Evolutionary conservation across 1,139 yeast species (phyloP), one percentile per base, ranked within the genome.

Genomic region (Suhomyces wounanorum): DNA sequence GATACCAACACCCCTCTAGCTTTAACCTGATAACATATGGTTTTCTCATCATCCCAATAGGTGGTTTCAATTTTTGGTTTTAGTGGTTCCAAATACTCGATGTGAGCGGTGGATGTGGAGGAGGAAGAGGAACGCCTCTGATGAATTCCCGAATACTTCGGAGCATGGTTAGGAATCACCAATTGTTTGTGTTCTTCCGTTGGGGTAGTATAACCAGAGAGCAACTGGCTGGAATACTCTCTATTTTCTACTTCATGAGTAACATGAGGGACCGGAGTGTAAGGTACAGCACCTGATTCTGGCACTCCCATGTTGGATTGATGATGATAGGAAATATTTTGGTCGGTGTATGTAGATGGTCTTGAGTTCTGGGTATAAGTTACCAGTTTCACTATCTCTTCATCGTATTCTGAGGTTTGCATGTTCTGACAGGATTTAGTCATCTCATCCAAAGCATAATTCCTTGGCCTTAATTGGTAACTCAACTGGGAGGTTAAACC

Each of bases 21-120:
- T 49, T 77, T 73, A 1, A 82, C 84, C 55, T 81, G 82, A 54
- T 76, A 78, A 53, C 82, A 78, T 6, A 72, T 57, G 0, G 82
- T 78, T 17, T 68, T 67, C 52, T 77, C 79, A 48, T 77, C 81
- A 45, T 75, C 80, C 83, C 83, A 78, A 50, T 56, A 72, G 1
- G 75, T 72, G n/a, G 81, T 78, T 6, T 76, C 72, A 31, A 78
- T 66, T 45, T 70, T 63, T 1, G 79, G 81, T 52, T 71, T 75
- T 4, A 58, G 51, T 5, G 53, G 56, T n/a, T 52, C 54, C 6
- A 50, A 52, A 40, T 52, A 50, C n/a, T 45, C 46, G 17, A 10
- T 6, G 6, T 14, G 18, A 14, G 43, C 36, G n/a, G 49, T 49
- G 16, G 30, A 37, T 6, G 52, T 18, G 6, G 56, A 21, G 23